Conservation (phyloP, 179 eudicot species). For the Corrigiola litoralis region DNA sequence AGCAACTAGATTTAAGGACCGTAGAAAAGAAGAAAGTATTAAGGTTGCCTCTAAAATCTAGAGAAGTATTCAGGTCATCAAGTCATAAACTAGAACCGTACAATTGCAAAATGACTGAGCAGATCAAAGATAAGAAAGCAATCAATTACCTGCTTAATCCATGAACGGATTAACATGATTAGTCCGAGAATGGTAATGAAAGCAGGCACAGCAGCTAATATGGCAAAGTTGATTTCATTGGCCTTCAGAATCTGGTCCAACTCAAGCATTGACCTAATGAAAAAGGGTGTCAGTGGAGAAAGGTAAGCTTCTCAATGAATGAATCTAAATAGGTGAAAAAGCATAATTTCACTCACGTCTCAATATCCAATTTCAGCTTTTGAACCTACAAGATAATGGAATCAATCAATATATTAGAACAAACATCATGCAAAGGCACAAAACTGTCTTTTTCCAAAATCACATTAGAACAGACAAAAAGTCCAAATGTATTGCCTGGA, state of each 20-base stretch:
- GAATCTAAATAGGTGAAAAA: neutral
- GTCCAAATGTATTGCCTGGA: slow-evolving; percentile 51
- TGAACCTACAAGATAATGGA: slow-evolving; percentile 55
- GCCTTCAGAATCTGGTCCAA: slow-evolving; percentile 92
- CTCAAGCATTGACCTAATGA: slow-evolving; percentile 86
- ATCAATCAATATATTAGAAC: neutral
- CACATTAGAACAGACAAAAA: too few relatives aligned
- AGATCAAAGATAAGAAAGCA: neutral
- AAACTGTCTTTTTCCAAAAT: neutral
- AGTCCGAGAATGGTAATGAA: slow-evolving; percentile 53
- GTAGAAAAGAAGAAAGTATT: too few relatives aligned
- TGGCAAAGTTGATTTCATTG: slow-evolving; percentile 95
- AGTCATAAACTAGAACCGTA: neutral
- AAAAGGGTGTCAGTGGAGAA: slow-evolving; percentile 3
- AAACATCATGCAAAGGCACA: neutral
- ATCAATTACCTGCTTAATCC: slow-evolving; percentile 69
- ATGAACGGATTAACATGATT: slow-evolving; percentile 68
- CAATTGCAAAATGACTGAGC: neutral
- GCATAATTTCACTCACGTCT: slow-evolving; percentile 54
- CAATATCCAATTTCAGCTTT: slow-evolving; percentile 87
- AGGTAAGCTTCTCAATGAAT: slow-evolving; percentile 1
- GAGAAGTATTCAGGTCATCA: neutral
- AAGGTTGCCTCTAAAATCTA: too few relatives aligned
- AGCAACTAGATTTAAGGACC: too few relatives aligned
- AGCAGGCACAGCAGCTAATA: slow-evolving; percentile 95